Conservation (phyloP, 345 rosid species). For the Rhizophora apiculata region DNA sequence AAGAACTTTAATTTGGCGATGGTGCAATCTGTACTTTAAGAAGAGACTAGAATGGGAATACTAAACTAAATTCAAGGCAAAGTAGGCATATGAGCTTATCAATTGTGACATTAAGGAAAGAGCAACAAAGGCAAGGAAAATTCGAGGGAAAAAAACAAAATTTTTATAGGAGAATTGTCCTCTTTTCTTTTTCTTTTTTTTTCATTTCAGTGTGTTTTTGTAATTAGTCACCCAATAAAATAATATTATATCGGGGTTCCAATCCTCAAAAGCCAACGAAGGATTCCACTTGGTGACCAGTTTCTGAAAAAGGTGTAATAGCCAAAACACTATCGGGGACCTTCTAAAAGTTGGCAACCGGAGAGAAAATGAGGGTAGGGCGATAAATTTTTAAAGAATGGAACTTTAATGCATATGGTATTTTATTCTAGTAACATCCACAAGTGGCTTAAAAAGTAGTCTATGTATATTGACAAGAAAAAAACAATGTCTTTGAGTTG, state of each 20-base stretch:
- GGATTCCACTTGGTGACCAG: constrained; percentile 41
- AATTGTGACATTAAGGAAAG: too few species aligned
- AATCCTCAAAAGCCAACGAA: constrained; percentile 36
- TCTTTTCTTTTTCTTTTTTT: not conserved
- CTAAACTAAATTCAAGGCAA: too few species aligned
- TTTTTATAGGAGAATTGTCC: not conserved
- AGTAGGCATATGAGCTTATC: too few species aligned
- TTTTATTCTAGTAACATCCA: constrained; percentile 21
- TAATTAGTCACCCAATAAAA: not conserved
- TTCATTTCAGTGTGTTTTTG: not conserved
- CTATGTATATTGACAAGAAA: not conserved
- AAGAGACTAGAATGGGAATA: too few species aligned
- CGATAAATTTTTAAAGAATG: constrained; percentile 13
- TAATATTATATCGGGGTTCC: constrained; percentile 5
- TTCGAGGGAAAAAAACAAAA: too few species aligned
- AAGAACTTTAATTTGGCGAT: too few species aligned
- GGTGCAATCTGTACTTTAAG: too few species aligned
- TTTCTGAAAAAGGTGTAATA: constrained; percentile 10
- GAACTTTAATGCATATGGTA: constrained; percentile 10
- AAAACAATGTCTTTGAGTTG: not conserved
- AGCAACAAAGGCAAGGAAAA: too few species aligned
- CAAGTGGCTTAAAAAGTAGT: constrained; percentile 13
- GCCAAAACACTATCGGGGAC: constrained; percentile 27
- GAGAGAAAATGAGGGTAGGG: constrained; percentile 23
- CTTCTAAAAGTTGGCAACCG: constrained; percentile 32